A percentile compares a stretch with the other conserved stretches of the same genome.
Conservation (phyloP, 2,329 filamentous ascomycete species). For the Epichloe festucae region DNA sequence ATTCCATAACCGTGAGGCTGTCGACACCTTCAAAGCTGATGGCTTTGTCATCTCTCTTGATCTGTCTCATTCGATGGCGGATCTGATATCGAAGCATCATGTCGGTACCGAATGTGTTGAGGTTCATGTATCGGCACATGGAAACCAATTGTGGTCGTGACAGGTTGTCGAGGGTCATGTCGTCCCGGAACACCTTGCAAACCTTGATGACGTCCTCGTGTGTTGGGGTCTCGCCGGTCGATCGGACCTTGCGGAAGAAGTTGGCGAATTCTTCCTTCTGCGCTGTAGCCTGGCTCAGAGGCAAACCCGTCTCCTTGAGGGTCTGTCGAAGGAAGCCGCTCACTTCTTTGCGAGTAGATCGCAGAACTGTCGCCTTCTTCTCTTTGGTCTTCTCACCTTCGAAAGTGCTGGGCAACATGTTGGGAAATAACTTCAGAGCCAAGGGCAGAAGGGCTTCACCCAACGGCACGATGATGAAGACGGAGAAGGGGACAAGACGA, state of each 20-base stretch:
- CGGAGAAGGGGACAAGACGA: conserved; percentile 86
- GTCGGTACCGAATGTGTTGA: conserved; percentile 94
- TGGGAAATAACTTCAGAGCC: conserved; percentile 89
- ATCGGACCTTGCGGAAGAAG: conserved; percentile 92
- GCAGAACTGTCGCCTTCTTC: conserved; percentile 67
- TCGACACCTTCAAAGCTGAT: conserved; percentile 92
- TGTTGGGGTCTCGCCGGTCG: conserved; percentile 81
- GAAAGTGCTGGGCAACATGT: conserved; percentile 93
- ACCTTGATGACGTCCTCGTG: conserved; percentile 92
- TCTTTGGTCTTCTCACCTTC: conserved; percentile 87
- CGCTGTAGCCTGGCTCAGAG: conserved; percentile 68
- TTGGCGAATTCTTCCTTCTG: conserved; percentile 89
- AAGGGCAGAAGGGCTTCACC: conserved; percentile 86
- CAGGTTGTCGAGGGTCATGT: conserved; percentile 91
- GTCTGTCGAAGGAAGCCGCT: conserved; percentile 82
- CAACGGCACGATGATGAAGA: conserved; percentile 94
- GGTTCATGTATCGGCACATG: conserved; percentile 97
- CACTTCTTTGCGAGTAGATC: conserved; percentile 84
- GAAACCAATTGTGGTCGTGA: conserved; percentile 90
- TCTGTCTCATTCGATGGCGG: conserved; percentile 95
- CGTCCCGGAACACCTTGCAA: conserved; percentile 97
- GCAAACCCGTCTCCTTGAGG: conserved; percentile 82
- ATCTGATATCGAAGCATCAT: conserved; percentile 96
- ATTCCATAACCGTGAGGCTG: conserved; percentile 79
- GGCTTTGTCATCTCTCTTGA: conserved; percentile 92